Base-by-base conservation (phyloP, 2,329 filamentous ascomycete species). In the Colletotrichum coccodes region DNA sequence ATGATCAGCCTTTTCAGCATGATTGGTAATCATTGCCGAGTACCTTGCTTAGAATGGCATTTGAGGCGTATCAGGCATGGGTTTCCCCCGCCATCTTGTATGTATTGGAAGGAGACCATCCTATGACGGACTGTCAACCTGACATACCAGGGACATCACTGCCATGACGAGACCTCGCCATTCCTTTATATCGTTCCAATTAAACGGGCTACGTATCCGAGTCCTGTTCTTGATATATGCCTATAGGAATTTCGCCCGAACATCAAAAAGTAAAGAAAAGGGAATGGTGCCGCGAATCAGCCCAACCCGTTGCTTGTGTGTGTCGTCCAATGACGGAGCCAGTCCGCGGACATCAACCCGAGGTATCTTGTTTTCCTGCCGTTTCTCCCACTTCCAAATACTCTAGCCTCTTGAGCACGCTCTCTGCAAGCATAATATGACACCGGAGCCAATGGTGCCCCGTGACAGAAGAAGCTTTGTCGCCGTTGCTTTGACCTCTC, bases 351-450 rank as follows among this genome's bases (percentile, higher is more conserved):
- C 49, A 44, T 69, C 47, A 66, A 66, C 54, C 62, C 56, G 30
- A 66, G 66, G 62, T 66, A 69, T 66, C 66, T 69, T 57, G 36
- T 52, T 66, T 66, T 66, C 54, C 56, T 56, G 42, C 59, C 34
- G 21, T 26, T 42, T 61, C 59, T 50, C 32, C 34, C 42, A 36
- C 12, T 44, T 21, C 56, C 36, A 14, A 46, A 28, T 30, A 7
- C n/a, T 50, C 23, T 30, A 23, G 14, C 34, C 8, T 32, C 40
- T 2, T 28, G 2, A 8, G 36, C 49, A 38, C 14, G 47, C 38
- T 47, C 47, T 54, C 26, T 16, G 23, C 6, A 28, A 18, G 42
- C 14, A 60, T 23, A 9, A 21, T 30, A 5, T 59, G 23, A 11
- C 36, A 18, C 21, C 30, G 32, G 28, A 52, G 21, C 16, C 30